phyloP scores from a whole-genome alignment of 257 asterid genomes.

The Verbena officinalis region DNA sequence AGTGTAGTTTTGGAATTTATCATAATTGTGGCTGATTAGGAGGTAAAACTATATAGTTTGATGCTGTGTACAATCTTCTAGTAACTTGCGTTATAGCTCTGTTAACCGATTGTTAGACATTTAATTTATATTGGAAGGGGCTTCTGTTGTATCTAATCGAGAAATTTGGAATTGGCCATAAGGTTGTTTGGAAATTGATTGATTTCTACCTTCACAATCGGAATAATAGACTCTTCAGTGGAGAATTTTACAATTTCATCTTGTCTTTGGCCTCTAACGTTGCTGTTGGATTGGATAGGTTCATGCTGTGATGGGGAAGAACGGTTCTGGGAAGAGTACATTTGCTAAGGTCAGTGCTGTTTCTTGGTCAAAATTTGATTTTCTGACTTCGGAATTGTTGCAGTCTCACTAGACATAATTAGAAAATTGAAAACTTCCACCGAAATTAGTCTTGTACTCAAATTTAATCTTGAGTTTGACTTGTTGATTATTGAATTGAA shows the following conservation, averaged over 20 bases:
- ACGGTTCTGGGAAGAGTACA: conserved; percentile 99
- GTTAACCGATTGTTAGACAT: background rate
- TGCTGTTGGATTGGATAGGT: conserved; percentile 48
- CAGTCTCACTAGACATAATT: background rate
- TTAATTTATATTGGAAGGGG: too few relatives aligned
- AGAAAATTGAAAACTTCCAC: background rate
- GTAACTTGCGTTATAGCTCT: conserved; percentile 1
- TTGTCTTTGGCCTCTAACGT: conserved; percentile 30
- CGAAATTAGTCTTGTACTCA: background rate
- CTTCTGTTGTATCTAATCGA: too few relatives aligned
- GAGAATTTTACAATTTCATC: background rate
- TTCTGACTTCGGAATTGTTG: conserved; percentile 11
- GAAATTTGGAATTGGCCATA: conserved; percentile 13
- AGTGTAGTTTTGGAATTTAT: background rate
- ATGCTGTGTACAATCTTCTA: background rate
- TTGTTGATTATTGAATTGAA: conserved; percentile 11
- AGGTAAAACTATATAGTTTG: background rate
- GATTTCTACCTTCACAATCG: background rate
- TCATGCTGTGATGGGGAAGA: conserved; percentile 96
- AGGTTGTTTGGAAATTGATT: background rate
- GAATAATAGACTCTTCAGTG: background rate
- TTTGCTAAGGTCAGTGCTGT: conserved; percentile 86
- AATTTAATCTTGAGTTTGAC: conserved; percentile 1
- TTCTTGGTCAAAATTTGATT: conserved; percentile 14
- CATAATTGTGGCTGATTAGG: background rate